Conservation (phyloP, 2,329 filamentous ascomycete species). For the Leptoxyphium fumago region DNA sequence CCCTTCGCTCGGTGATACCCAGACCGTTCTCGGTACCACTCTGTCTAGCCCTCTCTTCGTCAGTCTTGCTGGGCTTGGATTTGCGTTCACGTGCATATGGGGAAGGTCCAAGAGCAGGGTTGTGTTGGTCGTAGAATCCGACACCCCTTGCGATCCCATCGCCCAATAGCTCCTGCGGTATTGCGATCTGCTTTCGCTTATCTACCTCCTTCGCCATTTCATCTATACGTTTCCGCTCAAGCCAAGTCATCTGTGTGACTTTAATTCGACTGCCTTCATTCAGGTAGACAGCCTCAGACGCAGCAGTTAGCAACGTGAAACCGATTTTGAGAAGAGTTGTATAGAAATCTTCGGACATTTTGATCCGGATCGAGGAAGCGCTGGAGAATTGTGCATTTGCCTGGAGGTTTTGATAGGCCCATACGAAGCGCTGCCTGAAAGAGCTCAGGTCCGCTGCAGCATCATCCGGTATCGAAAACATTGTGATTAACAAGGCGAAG, state of each 20-base stretch:
- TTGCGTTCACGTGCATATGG: constrained; percentile 58
- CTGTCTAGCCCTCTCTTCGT: constrained; percentile 10
- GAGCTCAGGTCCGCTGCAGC: constrained; percentile 27
- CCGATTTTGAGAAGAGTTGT: constrained; percentile 75
- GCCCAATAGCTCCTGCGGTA: constrained; percentile 29
- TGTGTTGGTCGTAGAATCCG: constrained; percentile 19
- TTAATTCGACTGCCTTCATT: constrained; percentile 73
- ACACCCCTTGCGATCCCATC: constrained; percentile 25
- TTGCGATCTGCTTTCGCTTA: constrained; percentile 20
- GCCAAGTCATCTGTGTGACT: constrained; percentile 67
- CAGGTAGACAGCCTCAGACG: constrained; percentile 87
- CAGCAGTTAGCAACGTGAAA: constrained; percentile 78
- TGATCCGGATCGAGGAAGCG: constrained; percentile 52
- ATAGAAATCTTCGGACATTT: constrained; percentile 88
- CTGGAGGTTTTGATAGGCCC: constrained; percentile 79
- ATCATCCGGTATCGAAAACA: constrained; percentile 46
- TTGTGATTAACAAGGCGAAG: constrained; percentile 61
- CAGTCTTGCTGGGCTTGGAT: constrained; percentile 11
- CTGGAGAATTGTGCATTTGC: constrained; percentile 72
- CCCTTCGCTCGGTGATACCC: constrained; percentile 63
- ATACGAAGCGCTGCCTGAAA: constrained; percentile 45
- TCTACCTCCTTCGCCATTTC: constrained; percentile 49
- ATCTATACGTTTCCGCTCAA: constrained; percentile 71
- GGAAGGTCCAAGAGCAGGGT: constrained; percentile 20
- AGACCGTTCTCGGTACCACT: constrained; percentile 45